These are phyloP conservation scores for Tinospora cordifolia DNA, from an alignment of 164 flowering plant species.

Conservation along the genomic window DNA sequence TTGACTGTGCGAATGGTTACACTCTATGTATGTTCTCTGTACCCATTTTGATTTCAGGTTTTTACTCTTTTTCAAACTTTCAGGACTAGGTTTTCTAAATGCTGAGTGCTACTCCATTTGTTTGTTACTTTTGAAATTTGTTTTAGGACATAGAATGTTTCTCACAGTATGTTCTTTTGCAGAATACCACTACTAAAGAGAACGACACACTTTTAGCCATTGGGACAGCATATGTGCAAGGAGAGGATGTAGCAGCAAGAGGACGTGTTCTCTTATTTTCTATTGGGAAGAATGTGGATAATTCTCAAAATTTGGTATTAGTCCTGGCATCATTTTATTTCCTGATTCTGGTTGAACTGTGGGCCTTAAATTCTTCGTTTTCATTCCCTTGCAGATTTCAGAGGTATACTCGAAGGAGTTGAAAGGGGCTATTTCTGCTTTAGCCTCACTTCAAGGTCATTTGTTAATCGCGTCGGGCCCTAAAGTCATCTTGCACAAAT, in stretches of 20 bases:
- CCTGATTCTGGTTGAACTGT: not conserved
- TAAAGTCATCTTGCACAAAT: conserved; percentile 83
- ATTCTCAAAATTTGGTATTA: conserved; percentile 56
- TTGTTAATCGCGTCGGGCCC: conserved; percentile 93
- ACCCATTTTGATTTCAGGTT: not conserved
- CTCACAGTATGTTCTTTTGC: conserved; percentile 12
- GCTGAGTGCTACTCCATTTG: not conserved
- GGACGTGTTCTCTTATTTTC: conserved; percentile 87
- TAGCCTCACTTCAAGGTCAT: conserved; percentile 95
- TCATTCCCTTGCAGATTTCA: conserved; percentile 44
- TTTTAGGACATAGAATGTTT: not conserved
- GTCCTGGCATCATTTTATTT: not conserved
- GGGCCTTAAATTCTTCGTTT: not conserved
- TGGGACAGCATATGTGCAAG: conserved; percentile 99
- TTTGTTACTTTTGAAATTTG: not conserved
- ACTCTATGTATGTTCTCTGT: conserved; percentile 49
- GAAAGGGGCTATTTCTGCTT: conserved; percentile 95
- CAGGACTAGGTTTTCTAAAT: not conserved
- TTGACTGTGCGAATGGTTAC: conserved; percentile 88
- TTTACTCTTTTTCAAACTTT: not conserved
- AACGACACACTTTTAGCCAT: conserved; percentile 89
- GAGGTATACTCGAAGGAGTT: conserved; percentile 93
- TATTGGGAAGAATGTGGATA: conserved; percentile 52
- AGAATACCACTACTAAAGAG: conserved; percentile 77
- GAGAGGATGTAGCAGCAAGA: conserved; percentile 97